Evolutionary conservation across 2,329 filamentous ascomycete species (phyloP), one percentile per base, ranked within the genome.

Genomic region (Passalora sequoiae): DNA sequence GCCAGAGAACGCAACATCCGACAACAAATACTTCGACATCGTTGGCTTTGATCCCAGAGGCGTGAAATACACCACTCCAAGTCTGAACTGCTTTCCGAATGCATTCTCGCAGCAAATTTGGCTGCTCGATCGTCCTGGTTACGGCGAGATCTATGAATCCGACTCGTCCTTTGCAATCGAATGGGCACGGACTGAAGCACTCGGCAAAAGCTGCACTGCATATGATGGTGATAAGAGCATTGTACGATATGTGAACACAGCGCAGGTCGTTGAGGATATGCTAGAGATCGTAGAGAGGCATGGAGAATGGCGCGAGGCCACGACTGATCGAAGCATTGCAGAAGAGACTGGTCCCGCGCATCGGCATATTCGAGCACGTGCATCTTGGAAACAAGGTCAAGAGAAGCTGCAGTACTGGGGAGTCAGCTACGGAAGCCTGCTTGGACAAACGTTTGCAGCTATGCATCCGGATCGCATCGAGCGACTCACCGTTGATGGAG

Each of bases 201-300:
- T 49, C 4, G 38, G 38, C 16, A 9, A 38, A 10, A 41, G 42
- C 22, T 49, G 46, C 30, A 36, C 32, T 3, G 3, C 19, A 20
- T 9, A 13, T 22, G 32, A 7, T 3, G 19, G 12, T 6, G 24
- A 32, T 12, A 16, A 24, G 12, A 25, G 10, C 12, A 38, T 39
- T 6, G 30, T 38, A 4, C 32, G 65, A 63, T 49, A 68, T 50
- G 57, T 69, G 43, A 39, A 27, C 13, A 73, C 71, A 0, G 66
- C 69, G 4, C 66, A 64, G 20, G 67, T 70, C 3, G 69, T 66
- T 1, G 58, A 64, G 28, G 70, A 74, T 43, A 71, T 74, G 67
- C 53, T 72, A 7, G 63, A 67, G 22, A 65, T 73, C 27, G 59
- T 66, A 6, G 70, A 74, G 44, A n/a, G 27, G 21, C 42, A 44